Evolutionary conservation across 305 asterid genomes (phyloP).

Genomic region (Stenogyne calaminthoides): DNA sequence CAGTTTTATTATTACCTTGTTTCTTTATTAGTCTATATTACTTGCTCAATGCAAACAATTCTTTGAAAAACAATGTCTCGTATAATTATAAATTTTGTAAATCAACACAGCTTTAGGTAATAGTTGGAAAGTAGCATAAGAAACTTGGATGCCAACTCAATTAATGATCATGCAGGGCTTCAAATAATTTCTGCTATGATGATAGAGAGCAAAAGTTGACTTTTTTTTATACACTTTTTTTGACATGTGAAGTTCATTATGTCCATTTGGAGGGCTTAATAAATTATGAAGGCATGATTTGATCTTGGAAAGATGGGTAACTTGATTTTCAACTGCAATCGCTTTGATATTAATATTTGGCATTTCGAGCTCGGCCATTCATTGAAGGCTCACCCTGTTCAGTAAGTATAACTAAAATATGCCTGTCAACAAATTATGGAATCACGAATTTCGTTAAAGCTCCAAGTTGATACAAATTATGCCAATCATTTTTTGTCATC

Average conservation of each 20-base stretch:
- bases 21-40: not conserved
- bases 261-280: not conserved
- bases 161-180: not conserved
- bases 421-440: not conserved
- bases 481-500: not conserved
- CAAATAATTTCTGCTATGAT: conserved; percentile 9
- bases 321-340: not conserved
- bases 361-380: not conserved
- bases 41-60: not conserved
- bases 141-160: conserved; percentile 1
- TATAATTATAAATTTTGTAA: not conserved
- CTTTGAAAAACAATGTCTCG: not conserved
- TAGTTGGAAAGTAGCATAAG: not conserved
- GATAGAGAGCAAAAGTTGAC: not conserved
- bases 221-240: not conserved
- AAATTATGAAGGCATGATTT: not conserved
- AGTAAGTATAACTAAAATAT: not conserved
- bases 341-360: not conserved
- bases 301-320: not conserved
- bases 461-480: not conserved
- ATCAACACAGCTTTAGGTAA: not conserved
- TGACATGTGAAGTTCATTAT: not conserved
- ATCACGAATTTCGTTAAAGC: not conserved
- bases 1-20: not conserved
- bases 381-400: not conserved